Conservation (phyloP, 164 flowering plant genomes). For the Santalum album region DNA sequence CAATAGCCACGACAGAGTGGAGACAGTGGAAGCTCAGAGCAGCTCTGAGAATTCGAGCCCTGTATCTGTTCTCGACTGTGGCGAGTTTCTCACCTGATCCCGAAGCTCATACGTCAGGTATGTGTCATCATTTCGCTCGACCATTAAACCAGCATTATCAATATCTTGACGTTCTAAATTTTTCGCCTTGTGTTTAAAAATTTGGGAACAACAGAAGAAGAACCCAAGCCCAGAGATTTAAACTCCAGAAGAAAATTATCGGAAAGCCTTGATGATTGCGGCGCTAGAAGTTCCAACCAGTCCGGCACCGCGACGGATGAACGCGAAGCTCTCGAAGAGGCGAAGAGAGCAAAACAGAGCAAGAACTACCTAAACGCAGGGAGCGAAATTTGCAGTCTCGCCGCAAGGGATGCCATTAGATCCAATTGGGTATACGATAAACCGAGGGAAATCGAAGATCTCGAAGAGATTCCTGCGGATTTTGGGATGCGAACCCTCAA, state of each 20-base stretch:
- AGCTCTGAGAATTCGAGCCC: slow-evolving; percentile 69
- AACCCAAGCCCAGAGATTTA: slow-evolving; percentile 13
- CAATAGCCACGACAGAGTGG: slow-evolving; percentile 7
- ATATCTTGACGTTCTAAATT: background rate
- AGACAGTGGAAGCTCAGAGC: slow-evolving; percentile 22
- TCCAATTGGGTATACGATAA: slow-evolving; percentile 29
- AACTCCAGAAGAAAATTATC: slow-evolving; percentile 38
- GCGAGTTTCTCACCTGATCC: slow-evolving; percentile 26
- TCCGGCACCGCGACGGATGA: background rate
- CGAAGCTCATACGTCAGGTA: slow-evolving; percentile 32
- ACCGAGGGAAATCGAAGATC: slow-evolving; percentile 22
- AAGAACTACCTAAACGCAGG: slow-evolving; percentile 16
- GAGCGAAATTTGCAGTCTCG: slow-evolving; percentile 28
- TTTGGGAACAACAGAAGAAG: slow-evolving; percentile 16
- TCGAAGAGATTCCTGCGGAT: slow-evolving; percentile 30
- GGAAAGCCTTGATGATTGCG: slow-evolving; percentile 17
- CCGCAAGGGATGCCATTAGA: slow-evolving; percentile 28
- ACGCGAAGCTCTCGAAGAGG: slow-evolving; percentile 7
- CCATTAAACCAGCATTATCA: background rate
- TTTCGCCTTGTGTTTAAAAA: background rate
- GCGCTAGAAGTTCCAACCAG: background rate
- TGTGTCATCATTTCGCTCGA: background rate
- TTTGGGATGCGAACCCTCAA: slow-evolving; percentile 35
- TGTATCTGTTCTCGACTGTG: slow-evolving; percentile 62
- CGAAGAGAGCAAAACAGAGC: slow-evolving; percentile 8